Conservation (phyloP, 1,139 yeast genomes). For the Taphrina wiesneri region DNA sequence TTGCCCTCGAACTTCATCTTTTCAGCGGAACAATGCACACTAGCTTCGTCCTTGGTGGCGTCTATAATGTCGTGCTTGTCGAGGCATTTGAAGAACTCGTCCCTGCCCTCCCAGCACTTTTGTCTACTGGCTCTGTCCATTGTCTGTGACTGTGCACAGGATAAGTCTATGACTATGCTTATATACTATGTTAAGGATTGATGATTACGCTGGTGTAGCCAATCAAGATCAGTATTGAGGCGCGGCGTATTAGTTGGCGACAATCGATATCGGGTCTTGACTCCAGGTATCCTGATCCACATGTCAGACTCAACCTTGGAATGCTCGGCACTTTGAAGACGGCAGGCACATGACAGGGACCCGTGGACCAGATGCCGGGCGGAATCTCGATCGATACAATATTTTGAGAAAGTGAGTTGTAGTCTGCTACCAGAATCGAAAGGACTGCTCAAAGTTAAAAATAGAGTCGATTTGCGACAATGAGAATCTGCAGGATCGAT, state of each 20-base stretch:
- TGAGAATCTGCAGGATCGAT: too few species aligned
- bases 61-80: conserved; percentile 29
- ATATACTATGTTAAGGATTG: too few species aligned
- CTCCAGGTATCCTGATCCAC: too few species aligned
- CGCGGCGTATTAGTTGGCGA: background rate
- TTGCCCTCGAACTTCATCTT: conserved; percentile 16
- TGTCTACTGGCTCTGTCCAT: conserved; percentile 32
- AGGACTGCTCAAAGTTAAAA: too few species aligned
- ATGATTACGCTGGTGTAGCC: too few species aligned
- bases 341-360: background rate
- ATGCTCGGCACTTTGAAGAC: background rate
- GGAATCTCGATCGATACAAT: too few species aligned
- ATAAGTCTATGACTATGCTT: too few species aligned
- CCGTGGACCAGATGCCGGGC: too few species aligned
- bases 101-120: conserved; percentile 29
- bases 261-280: background rate
- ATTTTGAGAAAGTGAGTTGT: too few species aligned
- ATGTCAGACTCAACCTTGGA: background rate
- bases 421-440: too few species aligned
- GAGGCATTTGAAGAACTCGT: conserved; percentile 28
- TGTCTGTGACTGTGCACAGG: background rate
- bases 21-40: conserved; percentile 1
- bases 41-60: conserved; percentile 21
- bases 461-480: too few species aligned
- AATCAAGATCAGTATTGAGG: too few species aligned